Base-by-base conservation (phyloP, 1,284 basidiomycete genomes). In the Naganishia sp. region DNA sequence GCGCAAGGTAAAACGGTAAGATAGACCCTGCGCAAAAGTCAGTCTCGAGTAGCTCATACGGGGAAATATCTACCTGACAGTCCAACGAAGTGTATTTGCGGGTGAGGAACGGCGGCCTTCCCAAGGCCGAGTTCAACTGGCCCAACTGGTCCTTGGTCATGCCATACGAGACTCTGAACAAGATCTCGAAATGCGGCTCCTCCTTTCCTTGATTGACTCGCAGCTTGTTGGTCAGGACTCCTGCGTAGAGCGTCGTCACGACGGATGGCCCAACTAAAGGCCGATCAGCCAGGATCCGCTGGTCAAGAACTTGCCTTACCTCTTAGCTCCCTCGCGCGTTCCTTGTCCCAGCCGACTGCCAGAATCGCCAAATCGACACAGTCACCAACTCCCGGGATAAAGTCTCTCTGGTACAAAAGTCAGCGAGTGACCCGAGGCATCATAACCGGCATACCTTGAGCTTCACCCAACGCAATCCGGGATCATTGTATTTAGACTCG, bases 321-420 rank as follows among this genome's bases (percentile, higher is more conserved):
- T 75, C 87, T 78, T 2, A 94, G 81, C 64, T 88, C 87, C 54
- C 89, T 80, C 3, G 84, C 92, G 10, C 92, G 83, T 44, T 88
- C 84, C 71, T 86, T 87, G 68, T 90, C 88, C 89, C 90, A 92
- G 0, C 84, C 81, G 15, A 87, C 90, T 1, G 86, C 92, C 28
- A 94, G 75, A 23, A 93, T 75, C 0, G 87, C 86, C 56, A 94
- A 82, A 75, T 94, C 90, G 15, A 92, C 74, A 13, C 85, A 84
- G 75, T 95, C 92, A n/a, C 91, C 90, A 52, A 88, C 83, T 1
- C 88, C 88, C 0, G 86, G 85, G 45, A 95, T 90, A 71, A 93
- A 94, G 75, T 94, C 92, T 74, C 84, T 86, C 81, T 90, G 88
- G 59, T 82, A 61, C 81, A 82, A 64, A 50, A 36, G 50, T 36